Conservation (phyloP, 31 red algal species). For the Bonnemaisonia californica region DNA sequence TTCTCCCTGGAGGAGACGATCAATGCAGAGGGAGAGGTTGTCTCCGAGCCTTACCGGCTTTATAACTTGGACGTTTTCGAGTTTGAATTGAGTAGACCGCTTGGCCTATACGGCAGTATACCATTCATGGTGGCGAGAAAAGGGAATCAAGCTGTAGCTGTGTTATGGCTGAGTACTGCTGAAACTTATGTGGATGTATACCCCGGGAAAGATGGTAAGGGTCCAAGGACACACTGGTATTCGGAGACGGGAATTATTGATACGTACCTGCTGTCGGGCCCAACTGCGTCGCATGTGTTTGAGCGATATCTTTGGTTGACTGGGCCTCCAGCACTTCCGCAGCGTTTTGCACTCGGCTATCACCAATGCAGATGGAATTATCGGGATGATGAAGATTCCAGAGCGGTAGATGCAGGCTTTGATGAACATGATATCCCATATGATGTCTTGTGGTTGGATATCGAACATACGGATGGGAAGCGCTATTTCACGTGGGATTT, state of each 20-base stretch:
- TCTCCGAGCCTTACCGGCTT: conserved; percentile 82
- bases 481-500: conserved; percentile 98
- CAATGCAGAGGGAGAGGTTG: conserved; percentile 16
- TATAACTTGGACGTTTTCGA: conserved; percentile 99
- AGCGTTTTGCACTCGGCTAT: conserved; percentile 88
- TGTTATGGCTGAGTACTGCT: conserved; percentile 86
- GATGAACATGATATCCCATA: conserved; percentile 89
- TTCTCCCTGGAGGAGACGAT: conserved; percentile 74
- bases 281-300: conserved; percentile 45
- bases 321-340: conserved; percentile 83
- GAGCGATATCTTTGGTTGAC: conserved; percentile 78
- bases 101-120: conserved; percentile 93
- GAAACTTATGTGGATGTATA: conserved; percentile 91
- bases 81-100: conserved; percentile 82
- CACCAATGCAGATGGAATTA: conserved; percentile 99
- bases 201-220: conserved; percentile 20
- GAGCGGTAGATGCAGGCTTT: conserved; percentile 74
- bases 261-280: conserved; percentile 67
- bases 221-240: conserved; percentile 68
- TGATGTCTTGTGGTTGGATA: conserved; percentile 97
- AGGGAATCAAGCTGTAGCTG: conserved; percentile 24
- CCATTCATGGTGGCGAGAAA: conserved; percentile 74
- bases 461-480: conserved; percentile 98
- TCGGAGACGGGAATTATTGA: conserved; percentile 90
- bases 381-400: conserved; percentile 81